Conservation (phyloP, 306 rosid genomes). For the Potentilla sterilis region DNA sequence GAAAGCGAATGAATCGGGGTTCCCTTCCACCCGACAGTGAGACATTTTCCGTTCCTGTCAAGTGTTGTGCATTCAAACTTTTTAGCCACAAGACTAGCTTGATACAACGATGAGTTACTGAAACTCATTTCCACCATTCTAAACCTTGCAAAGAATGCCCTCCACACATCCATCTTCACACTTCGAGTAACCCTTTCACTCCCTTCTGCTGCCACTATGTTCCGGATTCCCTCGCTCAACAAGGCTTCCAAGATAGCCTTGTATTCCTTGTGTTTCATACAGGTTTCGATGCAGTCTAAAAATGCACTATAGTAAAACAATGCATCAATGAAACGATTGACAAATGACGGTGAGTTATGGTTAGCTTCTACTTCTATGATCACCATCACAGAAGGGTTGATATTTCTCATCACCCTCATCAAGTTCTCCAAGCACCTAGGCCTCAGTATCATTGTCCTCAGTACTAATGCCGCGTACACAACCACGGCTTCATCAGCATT, state of each 20-base stretch:
- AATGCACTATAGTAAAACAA: slow-evolving; percentile 52
- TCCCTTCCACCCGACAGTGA: slow-evolving; percentile 72
- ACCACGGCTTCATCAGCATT: slow-evolving; percentile 54
- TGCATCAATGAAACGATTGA: slow-evolving; percentile 62
- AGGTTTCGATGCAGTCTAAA: slow-evolving; percentile 51
- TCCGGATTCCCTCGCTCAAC: slow-evolving; percentile 39
- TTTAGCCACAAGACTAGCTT: slow-evolving; percentile 49
- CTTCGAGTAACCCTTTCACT: slow-evolving; percentile 44
- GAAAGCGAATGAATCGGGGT: slow-evolving; percentile 67
- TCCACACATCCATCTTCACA: slow-evolving; percentile 77
- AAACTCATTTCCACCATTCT: slow-evolving; percentile 52
- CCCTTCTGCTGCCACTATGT: slow-evolving; percentile 57
- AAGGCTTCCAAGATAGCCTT: slow-evolving; percentile 37
- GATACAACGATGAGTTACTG: slow-evolving; percentile 56
- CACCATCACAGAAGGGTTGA: slow-evolving; percentile 55
- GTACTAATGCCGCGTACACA: slow-evolving; percentile 40
- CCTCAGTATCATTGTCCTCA: slow-evolving; percentile 49
- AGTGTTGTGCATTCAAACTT: slow-evolving; percentile 39
- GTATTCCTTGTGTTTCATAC: slow-evolving; percentile 36
- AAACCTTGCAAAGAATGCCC: slow-evolving; percentile 63
- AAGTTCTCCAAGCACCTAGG: slow-evolving; percentile 57
- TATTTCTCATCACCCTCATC: slow-evolving; percentile 57
- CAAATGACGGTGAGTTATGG: slow-evolving; percentile 60
- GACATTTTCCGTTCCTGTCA: slow-evolving; percentile 41
- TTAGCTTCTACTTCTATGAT: slow-evolving; percentile 58